Percentiles rank a stretch among this genome's conserved stretches.
phyloP scores from a whole-genome alignment of 768 basidiomycete genomes.

The Calocybe gangraenosa region DNA sequence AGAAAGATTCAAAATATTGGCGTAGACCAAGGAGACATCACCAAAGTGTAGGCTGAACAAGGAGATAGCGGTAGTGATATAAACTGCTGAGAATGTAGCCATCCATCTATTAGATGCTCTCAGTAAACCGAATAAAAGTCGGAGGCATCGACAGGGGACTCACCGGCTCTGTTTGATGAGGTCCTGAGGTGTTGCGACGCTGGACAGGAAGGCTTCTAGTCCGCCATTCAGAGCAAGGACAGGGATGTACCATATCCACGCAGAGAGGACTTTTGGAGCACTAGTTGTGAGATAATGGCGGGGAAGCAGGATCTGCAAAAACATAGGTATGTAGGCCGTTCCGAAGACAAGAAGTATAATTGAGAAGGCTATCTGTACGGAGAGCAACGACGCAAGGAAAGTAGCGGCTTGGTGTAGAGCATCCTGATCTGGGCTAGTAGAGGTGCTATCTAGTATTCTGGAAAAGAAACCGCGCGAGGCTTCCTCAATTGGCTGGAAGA shows the following conservation, averaged over 20 bases:
- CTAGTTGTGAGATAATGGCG: conserved; percentile 67
- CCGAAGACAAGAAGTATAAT: conserved; percentile 73
- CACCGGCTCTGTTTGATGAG: conserved; percentile 66
- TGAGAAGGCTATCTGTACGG: conserved; percentile 61
- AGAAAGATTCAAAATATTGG: conserved; percentile 66
- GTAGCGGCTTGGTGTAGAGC: conserved; percentile 38
- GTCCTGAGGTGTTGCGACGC: conserved; percentile 65
- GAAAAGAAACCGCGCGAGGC: conserved; percentile 89
- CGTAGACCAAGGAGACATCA: conserved; percentile 70
- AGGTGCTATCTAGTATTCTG: conserved; percentile 35
- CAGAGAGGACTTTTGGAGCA: conserved; percentile 69
- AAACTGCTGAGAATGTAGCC: conserved; percentile 68
- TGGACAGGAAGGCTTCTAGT: conserved; percentile 86
- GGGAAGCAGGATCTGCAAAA: conserved; percentile 69
- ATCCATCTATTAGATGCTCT: conserved; percentile 53
- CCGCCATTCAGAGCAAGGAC: conserved; percentile 87
- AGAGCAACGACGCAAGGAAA: conserved; percentile 57
- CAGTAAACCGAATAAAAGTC: background rate
- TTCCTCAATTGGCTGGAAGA: conserved; percentile 97
- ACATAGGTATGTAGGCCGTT: conserved; percentile 67
- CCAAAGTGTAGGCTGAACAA: conserved; percentile 48
- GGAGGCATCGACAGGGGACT: conserved; percentile 9
- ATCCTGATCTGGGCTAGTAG: conserved; percentile 12
- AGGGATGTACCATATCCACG: conserved; percentile 89
- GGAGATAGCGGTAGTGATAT: conserved; percentile 49